Base-by-base conservation (phyloP, 106 monocot genomes). In the Apostasia shenzhenica region DNA sequence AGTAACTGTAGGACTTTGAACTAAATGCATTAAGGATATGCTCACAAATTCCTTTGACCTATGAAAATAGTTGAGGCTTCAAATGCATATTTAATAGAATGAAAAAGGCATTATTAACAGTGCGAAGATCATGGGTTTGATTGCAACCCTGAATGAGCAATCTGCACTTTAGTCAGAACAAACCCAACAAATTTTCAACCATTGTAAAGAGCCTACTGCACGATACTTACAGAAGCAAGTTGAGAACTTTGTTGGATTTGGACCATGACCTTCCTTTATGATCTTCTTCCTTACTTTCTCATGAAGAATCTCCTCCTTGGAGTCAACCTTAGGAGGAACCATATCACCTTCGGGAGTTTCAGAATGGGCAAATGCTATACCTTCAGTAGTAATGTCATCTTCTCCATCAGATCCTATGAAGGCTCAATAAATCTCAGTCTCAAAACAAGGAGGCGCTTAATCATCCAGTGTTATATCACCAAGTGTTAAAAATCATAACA, bases 221-320 rank as follows among this genome's bases (percentile, higher is more conserved):
- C n/a, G n/a, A 41, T 11, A 79, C 88, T 95, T 86, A 95, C 95
- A 76, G 63, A 95, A 95, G 74, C 95, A 95, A 10, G 95, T 91
- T 1, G 95, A 71, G 1, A 76, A 79, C 12, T 74, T 86, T 61
- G 78, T 41, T 4, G 95, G 95, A 61, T 54, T 79, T 53, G 78
- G 74, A 44, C 95, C 95, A 77, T 84, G 81, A 60, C 95, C 95
- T 69, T 95, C 88, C 58, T 88, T 91, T 54, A 95, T 86, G 47
- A 95, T 72, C 79, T 95, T 91, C 61, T 95, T 95, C 12, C 75
- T 82, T 41, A 95, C 91, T 77, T 88, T 91, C 57, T 91, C 91
- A 57, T 95, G 86, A 73, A 95, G 88, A 59, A 78, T 61, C 72
- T 95, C 91, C 56, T 86, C 65, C 46, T 80, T 84, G 9, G 86